phyloP scores from a whole-genome alignment of 305 asterid genomes.

The Fraxinus greggii region DNA sequence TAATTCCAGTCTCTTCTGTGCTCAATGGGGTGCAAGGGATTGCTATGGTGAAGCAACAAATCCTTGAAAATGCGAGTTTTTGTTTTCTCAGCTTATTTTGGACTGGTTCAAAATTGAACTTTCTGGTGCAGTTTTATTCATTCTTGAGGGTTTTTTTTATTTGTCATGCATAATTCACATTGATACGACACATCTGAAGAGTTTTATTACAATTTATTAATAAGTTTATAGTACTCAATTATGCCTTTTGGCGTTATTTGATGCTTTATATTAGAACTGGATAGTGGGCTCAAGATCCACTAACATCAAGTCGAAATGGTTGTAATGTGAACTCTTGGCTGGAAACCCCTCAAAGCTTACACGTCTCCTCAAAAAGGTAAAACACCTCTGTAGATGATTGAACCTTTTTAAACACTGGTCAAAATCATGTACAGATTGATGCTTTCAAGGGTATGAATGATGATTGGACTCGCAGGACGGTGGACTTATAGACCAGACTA shows the following conservation, averaged over 20 bases:
- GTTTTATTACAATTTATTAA: background rate
- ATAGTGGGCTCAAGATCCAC: background rate
- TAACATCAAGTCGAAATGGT: background rate
- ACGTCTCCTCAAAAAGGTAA: background rate
- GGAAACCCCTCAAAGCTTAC: background rate
- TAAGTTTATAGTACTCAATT: background rate
- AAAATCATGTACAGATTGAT: background rate
- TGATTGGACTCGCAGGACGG: background rate
- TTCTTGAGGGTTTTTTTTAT: background rate
- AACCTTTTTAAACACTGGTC: background rate
- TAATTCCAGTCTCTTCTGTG: conserved; percentile 68
- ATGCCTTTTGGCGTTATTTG: background rate
- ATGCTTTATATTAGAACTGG: background rate
- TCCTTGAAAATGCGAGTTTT: conserved; percentile 67
- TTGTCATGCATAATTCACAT: conserved; percentile 11
- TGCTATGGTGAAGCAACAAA: conserved; percentile 69
- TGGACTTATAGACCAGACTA: background rate
- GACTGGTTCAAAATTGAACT: background rate
- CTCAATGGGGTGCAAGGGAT: conserved; percentile 76
- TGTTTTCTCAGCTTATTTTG: conserved; percentile 11
- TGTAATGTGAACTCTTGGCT: background rate
- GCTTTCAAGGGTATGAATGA: background rate
- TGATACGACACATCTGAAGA: background rate
- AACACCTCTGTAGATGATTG: background rate
- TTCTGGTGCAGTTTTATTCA: conserved; percentile 2